Conservation (phyloP, 2,329 filamentous ascomycete genomes). For the Arthrocladium fulminans region DNA sequence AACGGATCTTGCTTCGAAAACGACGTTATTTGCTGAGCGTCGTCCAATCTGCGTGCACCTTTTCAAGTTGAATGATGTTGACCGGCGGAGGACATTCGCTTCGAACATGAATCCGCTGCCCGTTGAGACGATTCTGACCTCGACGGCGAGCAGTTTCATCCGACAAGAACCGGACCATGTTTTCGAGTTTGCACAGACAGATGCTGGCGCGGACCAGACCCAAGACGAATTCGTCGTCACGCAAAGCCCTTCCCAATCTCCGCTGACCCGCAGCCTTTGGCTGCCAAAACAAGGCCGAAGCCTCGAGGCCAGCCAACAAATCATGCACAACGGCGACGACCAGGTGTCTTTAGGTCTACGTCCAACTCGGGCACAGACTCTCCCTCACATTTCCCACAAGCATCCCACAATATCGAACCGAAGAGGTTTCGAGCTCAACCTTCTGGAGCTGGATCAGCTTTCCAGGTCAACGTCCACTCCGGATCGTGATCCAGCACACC, state of each 20-base stretch:
- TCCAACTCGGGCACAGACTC: neutral
- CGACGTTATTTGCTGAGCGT: too few relatives aligned
- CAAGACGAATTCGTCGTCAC: neutral
- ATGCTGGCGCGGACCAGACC: neutral
- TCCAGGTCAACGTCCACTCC: neutral
- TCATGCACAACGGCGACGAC: neutral
- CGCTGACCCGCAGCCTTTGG: too few relatives aligned
- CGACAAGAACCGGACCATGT: neutral
- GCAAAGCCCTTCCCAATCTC: neutral
- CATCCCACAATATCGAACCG: neutral
- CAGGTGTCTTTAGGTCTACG: neutral
- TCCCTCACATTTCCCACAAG: neutral
- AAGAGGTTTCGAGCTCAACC: conserved; percentile 1
- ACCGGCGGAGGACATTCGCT: neutral
- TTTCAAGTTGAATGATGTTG: neutral
- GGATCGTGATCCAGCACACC: neutral
- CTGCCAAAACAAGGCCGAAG: neutral
- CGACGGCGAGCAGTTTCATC: neutral
- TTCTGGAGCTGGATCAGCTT: neutral
- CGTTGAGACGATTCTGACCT: neutral
- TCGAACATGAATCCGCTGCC: neutral
- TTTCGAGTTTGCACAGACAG: neutral
- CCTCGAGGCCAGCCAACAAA: neutral
- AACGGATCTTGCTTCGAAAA: too few relatives aligned
- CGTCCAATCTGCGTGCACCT: too few relatives aligned